phyloP scores from a whole-genome alignment of 2,329 filamentous ascomycete genomes.

The Phialophora tarda region DNA sequence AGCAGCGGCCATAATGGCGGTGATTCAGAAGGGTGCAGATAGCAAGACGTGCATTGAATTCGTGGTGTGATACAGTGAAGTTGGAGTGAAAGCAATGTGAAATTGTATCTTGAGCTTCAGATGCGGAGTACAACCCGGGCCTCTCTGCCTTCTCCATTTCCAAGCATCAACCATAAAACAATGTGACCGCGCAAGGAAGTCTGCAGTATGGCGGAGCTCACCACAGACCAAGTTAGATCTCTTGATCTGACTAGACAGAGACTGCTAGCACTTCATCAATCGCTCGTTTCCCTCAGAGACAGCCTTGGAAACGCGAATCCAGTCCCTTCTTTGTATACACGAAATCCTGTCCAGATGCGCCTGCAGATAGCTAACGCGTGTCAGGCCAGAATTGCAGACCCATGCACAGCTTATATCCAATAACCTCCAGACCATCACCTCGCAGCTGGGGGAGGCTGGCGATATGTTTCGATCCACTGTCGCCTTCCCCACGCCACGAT shows the following conservation, averaged over 20 bases:
- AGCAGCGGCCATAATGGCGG: constrained; percentile 28
- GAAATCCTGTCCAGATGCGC: neutral
- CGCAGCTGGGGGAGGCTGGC: constrained; percentile 68
- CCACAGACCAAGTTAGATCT: constrained; percentile 59
- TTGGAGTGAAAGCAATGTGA: neutral
- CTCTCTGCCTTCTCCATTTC: neutral
- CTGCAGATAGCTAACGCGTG: constrained; percentile 3
- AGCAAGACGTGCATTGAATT: constrained; percentile 11
- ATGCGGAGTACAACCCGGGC: neutral
- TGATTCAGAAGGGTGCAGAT: constrained; percentile 20
- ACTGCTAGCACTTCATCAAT: constrained; percentile 71
- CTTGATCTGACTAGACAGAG: constrained; percentile 74
- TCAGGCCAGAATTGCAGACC: constrained; percentile 73
- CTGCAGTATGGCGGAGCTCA: constrained; percentile 46
- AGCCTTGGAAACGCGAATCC: constrained; percentile 68
- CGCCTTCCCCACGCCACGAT: constrained; percentile 77
- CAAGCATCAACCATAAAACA: neutral
- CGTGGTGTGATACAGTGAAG: constrained; percentile 8
- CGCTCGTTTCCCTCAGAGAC: constrained; percentile 67
- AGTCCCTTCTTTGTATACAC: constrained; percentile 68
- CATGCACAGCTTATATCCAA: constrained; percentile 72
- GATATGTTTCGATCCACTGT: constrained; percentile 72
- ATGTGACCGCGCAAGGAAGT: neutral
- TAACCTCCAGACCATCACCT: constrained; percentile 70
- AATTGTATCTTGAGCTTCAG: constrained; percentile 3